Evolutionary conservation across 257 asterid genomes (phyloP).

Genomic region (Linderniella brevidens): DNA sequence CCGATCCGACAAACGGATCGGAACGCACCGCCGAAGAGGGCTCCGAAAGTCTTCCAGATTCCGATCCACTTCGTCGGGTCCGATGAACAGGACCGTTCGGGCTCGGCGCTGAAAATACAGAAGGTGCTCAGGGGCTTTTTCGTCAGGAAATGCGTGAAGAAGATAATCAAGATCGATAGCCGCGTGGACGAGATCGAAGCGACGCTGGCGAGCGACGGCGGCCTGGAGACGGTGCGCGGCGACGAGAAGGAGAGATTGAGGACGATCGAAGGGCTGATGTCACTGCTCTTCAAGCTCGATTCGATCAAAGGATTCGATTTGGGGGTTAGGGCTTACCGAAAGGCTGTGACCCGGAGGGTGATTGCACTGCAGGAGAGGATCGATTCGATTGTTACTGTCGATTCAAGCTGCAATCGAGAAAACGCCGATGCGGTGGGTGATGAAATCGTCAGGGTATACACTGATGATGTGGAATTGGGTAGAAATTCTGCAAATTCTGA

Average conservation of each 20-base stretch:
- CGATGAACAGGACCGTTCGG: constrained; percentile 16
- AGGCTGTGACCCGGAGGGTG: constrained; percentile 46
- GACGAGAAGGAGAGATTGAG: constrained; percentile 45
- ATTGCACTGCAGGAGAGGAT: constrained; percentile 55
- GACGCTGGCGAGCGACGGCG: constrained; percentile 19
- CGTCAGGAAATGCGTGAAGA: constrained; percentile 46
- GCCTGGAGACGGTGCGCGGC: constrained; percentile 21
- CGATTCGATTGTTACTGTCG: constrained; percentile 19
- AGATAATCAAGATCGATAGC: constrained; percentile 18
- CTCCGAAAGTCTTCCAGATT: constrained; percentile 31
- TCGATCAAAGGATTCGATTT: constrained; percentile 43
- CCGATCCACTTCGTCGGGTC: constrained; percentile 48
- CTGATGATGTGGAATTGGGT: no score
- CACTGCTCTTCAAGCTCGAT: constrained; percentile 51
- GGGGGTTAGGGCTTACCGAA: constrained; percentile 56
- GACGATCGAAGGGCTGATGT: constrained; percentile 55
- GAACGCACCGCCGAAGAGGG: neutral
- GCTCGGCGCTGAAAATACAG: constrained; percentile 50
- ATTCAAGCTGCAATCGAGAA: neutral
- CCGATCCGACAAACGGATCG: constrained; percentile 4
- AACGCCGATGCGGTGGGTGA: no score
- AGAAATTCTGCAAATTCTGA: no score
- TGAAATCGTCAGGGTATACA: no score
- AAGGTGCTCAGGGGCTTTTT: constrained; percentile 56
- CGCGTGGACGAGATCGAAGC: constrained; percentile 54